Percentiles rank a stretch among this genome's conserved stretches.
phyloP scores from a whole-genome alignment of 257 asterid species.

The Verbena officinalis region DNA sequence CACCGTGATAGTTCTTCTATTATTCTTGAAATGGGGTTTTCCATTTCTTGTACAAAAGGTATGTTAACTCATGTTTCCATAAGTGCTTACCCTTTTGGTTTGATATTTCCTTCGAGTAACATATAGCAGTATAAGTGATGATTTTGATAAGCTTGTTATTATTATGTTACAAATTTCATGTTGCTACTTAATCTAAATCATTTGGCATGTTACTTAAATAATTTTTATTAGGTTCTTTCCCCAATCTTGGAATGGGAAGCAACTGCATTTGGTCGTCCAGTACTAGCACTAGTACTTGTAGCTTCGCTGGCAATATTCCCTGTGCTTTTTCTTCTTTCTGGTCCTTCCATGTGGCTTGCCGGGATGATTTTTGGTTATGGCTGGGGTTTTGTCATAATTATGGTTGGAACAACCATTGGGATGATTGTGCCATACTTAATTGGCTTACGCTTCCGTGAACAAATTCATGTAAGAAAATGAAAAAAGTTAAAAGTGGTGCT shows the following conservation, averaged over 20 bases:
- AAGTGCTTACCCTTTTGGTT: neutral
- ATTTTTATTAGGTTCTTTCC: constrained; percentile 49
- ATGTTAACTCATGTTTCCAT: constrained; percentile 11
- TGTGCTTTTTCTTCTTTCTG: constrained; percentile 68
- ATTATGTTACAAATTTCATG: neutral
- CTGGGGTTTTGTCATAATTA: constrained; percentile 73
- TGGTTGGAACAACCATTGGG: constrained; percentile 80
- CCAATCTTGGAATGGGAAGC: constrained; percentile 82
- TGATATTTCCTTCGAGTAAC: constrained; percentile 3
- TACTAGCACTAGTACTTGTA: constrained; percentile 67
- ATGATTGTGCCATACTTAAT: constrained; percentile 71
- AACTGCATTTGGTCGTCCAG: constrained; percentile 77
- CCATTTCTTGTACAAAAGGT: constrained; percentile 80
- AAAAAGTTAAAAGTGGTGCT: neutral
- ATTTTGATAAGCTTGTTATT: neutral
- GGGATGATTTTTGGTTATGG: constrained; percentile 94
- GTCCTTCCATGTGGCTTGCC: constrained; percentile 93
- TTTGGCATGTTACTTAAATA: constrained; percentile 29
- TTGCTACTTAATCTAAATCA: neutral
- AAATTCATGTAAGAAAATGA: constrained; percentile 60
- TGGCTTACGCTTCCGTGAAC: constrained; percentile 65
- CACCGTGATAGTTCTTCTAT: constrained; percentile 37
- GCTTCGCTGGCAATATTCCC: constrained; percentile 80
- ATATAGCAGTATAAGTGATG: neutral
- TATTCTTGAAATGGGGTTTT: constrained; percentile 68